A percentile compares a stretch with the other conserved stretches of the same genome.
Conservation (phyloP, 2,329 filamentous ascomycete genomes). For the Botrytis sinoallii region DNA sequence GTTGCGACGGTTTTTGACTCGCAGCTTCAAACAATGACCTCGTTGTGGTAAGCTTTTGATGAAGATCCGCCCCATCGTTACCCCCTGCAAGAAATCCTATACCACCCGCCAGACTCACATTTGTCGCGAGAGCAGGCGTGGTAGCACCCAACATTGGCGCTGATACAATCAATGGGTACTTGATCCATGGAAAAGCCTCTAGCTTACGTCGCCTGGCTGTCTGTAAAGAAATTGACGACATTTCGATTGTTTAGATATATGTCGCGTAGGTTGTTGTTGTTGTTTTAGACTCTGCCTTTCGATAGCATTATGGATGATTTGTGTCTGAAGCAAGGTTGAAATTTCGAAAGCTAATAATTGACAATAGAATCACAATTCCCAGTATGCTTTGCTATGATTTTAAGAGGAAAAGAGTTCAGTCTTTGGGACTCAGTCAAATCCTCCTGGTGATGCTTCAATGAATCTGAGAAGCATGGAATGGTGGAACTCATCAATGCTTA, state of each 20-base stretch:
- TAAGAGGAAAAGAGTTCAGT: neutral
- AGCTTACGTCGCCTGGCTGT: neutral
- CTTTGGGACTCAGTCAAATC: accelerated
- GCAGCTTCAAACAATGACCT: neutral
- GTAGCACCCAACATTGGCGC: constrained; percentile 69
- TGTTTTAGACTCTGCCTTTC: neutral
- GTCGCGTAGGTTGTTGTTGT: neutral
- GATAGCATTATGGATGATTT: neutral
- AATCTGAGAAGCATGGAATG: neutral
- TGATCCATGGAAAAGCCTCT: constrained; percentile 14
- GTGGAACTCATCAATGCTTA: neutral
- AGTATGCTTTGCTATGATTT: too few relatives aligned
- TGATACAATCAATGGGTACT: constrained; percentile 47
- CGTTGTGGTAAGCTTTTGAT: neutral
- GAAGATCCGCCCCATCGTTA: constrained; percentile 32
- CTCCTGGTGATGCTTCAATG: neutral
- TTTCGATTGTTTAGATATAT: neutral
- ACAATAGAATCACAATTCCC: neutral
- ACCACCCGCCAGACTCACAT: constrained; percentile 55
- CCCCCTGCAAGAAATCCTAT: constrained; percentile 47
- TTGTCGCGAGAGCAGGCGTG: constrained; percentile 53
- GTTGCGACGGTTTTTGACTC: too few relatives aligned
- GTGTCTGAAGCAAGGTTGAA: neutral
- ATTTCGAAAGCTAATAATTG: neutral
- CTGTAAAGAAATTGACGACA: neutral